phyloP scores from a whole-genome alignment of 2,329 filamentous ascomycete species.

The Aspergillus arachidicola region DNA sequence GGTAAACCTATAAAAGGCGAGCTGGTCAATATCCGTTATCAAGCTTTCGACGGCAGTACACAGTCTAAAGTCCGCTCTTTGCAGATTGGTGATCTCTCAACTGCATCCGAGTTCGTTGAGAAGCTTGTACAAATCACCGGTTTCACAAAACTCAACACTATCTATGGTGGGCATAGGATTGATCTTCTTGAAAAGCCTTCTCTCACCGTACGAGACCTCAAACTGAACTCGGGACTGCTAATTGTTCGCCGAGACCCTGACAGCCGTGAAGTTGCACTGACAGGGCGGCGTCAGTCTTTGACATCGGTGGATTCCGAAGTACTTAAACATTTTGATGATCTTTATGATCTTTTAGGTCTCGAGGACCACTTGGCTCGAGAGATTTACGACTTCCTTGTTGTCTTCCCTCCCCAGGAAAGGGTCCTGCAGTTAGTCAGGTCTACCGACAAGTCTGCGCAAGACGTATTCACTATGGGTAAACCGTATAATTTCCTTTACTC shows the following conservation, averaged over 20 bases:
- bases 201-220: conserved; percentile 68
- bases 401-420: conserved; percentile 68
- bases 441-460: conserved; percentile 54
- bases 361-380: conserved; percentile 69
- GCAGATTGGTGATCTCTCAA: conserved; percentile 70
- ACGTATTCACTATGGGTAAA: conserved; percentile 69
- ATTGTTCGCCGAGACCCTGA: conserved; percentile 63
- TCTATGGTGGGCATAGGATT: conserved; percentile 69
- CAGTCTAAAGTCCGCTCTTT: conserved; percentile 65
- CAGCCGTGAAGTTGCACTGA: conserved; percentile 37
- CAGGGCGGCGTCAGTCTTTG: conserved; percentile 53
- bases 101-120: conserved; percentile 68
- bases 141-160: conserved; percentile 74
- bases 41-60: conserved; percentile 66
- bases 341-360: conserved; percentile 80
- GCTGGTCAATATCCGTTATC: conserved; percentile 69
- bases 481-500: conserved; percentile 76
- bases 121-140: conserved; percentile 70
- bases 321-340: conserved; percentile 76
- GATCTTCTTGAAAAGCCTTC: conserved; percentile 61
- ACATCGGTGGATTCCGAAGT: conserved; percentile 74
- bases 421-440: conserved; percentile 63
- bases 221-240: conserved; percentile 65
- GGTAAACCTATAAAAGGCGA: conserved; percentile 62
- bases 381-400: conserved; percentile 71